A percentile compares a stretch with the other conserved stretches of the same genome.
Conservation (phyloP, 495 filamentous ascomycete genomes). For the Apiosordaria backusii region DNA sequence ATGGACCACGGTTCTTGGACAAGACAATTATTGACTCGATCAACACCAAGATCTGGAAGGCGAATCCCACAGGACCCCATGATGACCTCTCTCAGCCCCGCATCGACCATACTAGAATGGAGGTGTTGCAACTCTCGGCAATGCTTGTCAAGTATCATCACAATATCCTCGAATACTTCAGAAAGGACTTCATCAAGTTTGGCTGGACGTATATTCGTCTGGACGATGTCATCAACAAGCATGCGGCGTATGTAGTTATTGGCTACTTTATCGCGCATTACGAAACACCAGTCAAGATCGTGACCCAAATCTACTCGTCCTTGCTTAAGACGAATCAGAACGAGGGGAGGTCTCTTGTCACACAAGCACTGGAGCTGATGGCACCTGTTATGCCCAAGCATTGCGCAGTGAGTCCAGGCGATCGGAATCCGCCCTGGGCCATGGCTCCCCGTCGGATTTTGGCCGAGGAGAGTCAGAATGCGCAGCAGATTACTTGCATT, state of each 20-base stretch:
- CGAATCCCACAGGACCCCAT: slow-evolving; percentile 73
- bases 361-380: slow-evolving; percentile 89
- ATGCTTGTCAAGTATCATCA: slow-evolving; percentile 93
- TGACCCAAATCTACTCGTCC: slow-evolving; percentile 87
- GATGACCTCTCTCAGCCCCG: slow-evolving; percentile 84
- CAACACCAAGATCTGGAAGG: slow-evolving; percentile 90
- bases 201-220: slow-evolving; percentile 97
- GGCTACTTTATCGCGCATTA: slow-evolving; percentile 97
- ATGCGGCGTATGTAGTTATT: slow-evolving; percentile 94
- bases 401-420: slow-evolving; percentile 44
- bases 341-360: slow-evolving; percentile 87
- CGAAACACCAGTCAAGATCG: slow-evolving; percentile 94
- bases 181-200: slow-evolving; percentile 98
- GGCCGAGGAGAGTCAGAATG: slow-evolving; percentile 91
- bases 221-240: slow-evolving; percentile 98
- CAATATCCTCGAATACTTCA: slow-evolving; percentile 75
- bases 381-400: slow-evolving; percentile 89
- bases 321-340: slow-evolving; percentile 89
- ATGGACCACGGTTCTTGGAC: slow-evolving; percentile 75
- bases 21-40: slow-evolving; percentile 85
- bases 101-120: slow-evolving; percentile 94
- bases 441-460: slow-evolving; percentile 87
- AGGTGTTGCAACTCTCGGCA: slow-evolving; percentile 89
- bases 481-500: slow-evolving; percentile 94
- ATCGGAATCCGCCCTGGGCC: slow-evolving; percentile 68